phyloP scores from a whole-genome alignment of 345 rosid genomes.

The Hirschfeldia incana region DNA sequence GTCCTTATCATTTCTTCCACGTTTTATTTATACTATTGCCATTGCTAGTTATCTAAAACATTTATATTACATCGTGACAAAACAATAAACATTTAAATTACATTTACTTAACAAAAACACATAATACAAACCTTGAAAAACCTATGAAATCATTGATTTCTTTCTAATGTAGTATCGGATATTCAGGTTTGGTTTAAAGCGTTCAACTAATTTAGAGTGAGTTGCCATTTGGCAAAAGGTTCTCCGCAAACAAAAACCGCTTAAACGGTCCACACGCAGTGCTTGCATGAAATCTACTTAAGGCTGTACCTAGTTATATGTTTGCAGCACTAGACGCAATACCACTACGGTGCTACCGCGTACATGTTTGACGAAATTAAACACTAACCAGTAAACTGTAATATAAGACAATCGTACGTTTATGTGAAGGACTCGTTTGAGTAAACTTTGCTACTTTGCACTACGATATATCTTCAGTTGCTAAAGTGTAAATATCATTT shows the following conservation, averaged over 20 bases:
- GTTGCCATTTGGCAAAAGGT: background rate
- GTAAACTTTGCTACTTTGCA: no score
- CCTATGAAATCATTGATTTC: background rate
- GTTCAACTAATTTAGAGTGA: background rate
- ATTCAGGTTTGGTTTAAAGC: background rate
- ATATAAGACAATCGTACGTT: no score
- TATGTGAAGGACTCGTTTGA: no score
- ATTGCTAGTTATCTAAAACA: no score
- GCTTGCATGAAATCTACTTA: background rate
- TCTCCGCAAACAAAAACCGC: background rate
- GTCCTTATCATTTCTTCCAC: conserved; percentile 42
- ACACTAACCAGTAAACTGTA: background rate
- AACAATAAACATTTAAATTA: background rate
- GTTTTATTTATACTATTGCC: conserved; percentile 19
- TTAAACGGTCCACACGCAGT: background rate
- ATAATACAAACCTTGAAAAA: background rate
- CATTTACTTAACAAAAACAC: background rate
- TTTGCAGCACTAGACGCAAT: background rate
- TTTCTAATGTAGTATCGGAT: background rate
- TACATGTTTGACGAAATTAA: background rate
- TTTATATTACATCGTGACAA: no score
- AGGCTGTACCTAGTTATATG: background rate
- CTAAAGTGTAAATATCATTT: no score
- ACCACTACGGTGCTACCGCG: background rate
- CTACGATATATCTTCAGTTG: no score